A percentile compares a stretch with the other conserved stretches of the same genome.
Conservation (phyloP, 2,329 filamentous ascomycete genomes). For the Fonsecaea monophora region DNA sequence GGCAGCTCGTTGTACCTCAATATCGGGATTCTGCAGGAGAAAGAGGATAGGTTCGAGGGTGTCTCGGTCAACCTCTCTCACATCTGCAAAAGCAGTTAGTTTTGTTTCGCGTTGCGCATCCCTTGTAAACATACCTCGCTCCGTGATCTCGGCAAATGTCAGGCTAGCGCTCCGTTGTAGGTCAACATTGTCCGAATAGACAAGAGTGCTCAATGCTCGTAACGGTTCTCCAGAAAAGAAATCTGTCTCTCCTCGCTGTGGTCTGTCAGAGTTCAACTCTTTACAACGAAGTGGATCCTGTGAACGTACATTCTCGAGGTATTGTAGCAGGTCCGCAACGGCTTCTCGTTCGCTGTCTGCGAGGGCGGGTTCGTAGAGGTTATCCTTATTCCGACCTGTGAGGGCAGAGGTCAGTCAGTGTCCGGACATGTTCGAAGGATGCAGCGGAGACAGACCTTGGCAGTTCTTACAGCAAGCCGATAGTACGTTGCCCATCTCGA, state of each 20-base stretch:
- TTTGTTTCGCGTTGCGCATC: neutral
- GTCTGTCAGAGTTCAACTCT: slow-evolving; percentile 36
- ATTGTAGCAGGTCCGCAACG: slow-evolving; percentile 91
- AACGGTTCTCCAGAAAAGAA: slow-evolving; percentile 98
- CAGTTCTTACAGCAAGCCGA: slow-evolving; percentile 42
- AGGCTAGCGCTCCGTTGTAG: slow-evolving; percentile 95
- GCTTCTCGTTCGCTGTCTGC: slow-evolving; percentile 97
- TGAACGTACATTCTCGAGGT: slow-evolving; percentile 85
- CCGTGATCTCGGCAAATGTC: slow-evolving; percentile 98
- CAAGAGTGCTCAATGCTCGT: slow-evolving; percentile 89
- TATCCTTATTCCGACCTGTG: slow-evolving; percentile 77
- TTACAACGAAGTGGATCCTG: neutral
- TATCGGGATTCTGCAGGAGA: slow-evolving; percentile 90
- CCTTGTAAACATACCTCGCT: slow-evolving; percentile 71
- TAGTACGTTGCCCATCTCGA: slow-evolving; percentile 41
- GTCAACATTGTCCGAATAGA: slow-evolving; percentile 98
- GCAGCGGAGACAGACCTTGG: slow-evolving; percentile 33
- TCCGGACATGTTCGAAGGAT: neutral
- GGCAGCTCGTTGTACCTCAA: slow-evolving; percentile 94
- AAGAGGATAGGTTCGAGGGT: slow-evolving; percentile 96
- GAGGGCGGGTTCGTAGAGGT: slow-evolving; percentile 82
- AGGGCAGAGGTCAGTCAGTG: slow-evolving; percentile 20
- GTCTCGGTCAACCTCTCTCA: slow-evolving; percentile 91
- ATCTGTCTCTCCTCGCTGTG: slow-evolving; percentile 90
- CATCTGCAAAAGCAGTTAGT: slow-evolving; percentile 68